Base-by-base conservation (phyloP, 2,329 filamentous ascomycete species). In the Penicillium polonicum region DNA sequence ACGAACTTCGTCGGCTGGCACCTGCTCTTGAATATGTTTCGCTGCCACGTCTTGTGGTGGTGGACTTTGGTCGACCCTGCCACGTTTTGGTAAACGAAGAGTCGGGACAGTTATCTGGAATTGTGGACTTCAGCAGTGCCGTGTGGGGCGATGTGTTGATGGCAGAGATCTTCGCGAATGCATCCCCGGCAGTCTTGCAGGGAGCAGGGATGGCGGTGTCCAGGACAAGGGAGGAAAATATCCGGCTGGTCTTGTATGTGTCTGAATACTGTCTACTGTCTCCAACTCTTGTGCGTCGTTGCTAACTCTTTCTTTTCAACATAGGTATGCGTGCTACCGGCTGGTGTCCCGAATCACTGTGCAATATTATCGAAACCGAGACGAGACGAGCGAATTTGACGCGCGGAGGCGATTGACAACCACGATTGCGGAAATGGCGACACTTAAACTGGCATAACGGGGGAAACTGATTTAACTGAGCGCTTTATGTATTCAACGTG, bases 61-160 rank as follows among this genome's bases (percentile, higher is more conserved):
- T 82, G 42, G 75, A 82, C 51, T 74, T 81, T 41, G 79, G 80
- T 17, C 72, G 76, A 36, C 74, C 79, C 12, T 75, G 78, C 9
- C 82, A 84, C 55, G 76, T 85, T 5, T 70, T 85, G 12, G 65
- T 86, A 31, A 76, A 85, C 57, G 75, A 78, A 35, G 68, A 70
- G 12, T 80, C 76, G 0, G 80, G 78, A 59, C 70, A 76, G 41
- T 63, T 85, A 9, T 77, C 76, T 1, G 83, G 82, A 1, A 64
- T 85, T 12, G 68, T 82, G 13, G 83, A 83, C 55, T 82, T 82
- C 57, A 79, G 81, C 9, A 79, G 77, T 52, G 79, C 80, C 15
- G 66, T 85, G 4, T 85, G 83, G 82, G 83, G 83, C 1, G 83
- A 86, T 68, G 71, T 80, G 10, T 74, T 81, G 59, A 79, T 85